These are phyloP conservation scores for Gossypium laxum DNA, from an alignment of 441 rosid genomes.

Conservation along the genomic window DNA sequence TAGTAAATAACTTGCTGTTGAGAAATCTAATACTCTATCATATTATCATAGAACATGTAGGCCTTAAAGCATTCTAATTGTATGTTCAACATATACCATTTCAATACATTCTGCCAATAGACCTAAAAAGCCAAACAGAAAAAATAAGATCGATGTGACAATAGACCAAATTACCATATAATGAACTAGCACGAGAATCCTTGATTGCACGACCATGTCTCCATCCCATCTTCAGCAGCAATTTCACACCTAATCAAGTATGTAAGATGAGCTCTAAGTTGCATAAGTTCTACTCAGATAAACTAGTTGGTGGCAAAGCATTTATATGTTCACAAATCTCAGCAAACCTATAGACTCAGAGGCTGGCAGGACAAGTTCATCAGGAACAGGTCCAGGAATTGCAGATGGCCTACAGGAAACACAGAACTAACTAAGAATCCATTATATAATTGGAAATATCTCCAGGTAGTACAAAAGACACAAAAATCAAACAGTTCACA, in stretches of 20 bases:
- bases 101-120: neutral
- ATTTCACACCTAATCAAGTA: slow-evolving; percentile 54
- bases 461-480: neutral
- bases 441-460: neutral
- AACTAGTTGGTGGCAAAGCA: neutral
- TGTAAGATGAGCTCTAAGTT: slow-evolving; percentile 17
- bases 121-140: neutral
- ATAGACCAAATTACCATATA: slow-evolving; percentile 33
- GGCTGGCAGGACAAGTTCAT: slow-evolving; percentile 75
- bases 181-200: slow-evolving; percentile 50
- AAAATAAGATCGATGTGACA: neutral
- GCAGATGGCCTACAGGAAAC: slow-evolving; percentile 59
- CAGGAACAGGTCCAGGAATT: slow-evolving; percentile 88
- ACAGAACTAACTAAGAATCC: neutral
- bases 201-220: slow-evolving; percentile 74
- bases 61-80: neutral
- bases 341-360: slow-evolving; percentile 81
- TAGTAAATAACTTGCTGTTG: neutral
- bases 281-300: neutral
- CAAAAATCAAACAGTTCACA: neutral
- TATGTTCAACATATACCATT: neutral
- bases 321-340: slow-evolving; percentile 19
- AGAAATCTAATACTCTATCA: neutral
- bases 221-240: slow-evolving; percentile 95
- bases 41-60: neutral